Base-by-base conservation (phyloP, 768 basidiomycete genomes). In the Fibroporia radiculosa region DNA sequence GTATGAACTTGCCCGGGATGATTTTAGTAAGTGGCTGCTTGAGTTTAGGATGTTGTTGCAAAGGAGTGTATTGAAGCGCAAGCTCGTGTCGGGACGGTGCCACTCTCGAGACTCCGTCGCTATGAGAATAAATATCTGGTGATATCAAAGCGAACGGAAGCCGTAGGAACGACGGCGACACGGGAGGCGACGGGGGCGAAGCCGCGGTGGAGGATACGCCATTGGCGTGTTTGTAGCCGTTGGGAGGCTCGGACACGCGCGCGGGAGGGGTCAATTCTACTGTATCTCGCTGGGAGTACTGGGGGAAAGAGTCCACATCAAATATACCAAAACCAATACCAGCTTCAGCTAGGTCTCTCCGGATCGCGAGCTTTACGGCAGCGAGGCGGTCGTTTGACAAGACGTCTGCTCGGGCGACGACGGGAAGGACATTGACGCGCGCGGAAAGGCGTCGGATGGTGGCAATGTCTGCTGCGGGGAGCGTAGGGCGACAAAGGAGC, bases 251-350 rank as follows among this genome's bases (percentile, higher is more conserved):
- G 50, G 66, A 60, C 42, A 48, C 49, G 45, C 44, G 35, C 53
- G 50, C 53, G 36, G 51, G 40, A 23, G 52, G 52, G 32, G 45
- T 45, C 19, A 51, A 40, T 45, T 58, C 58, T 7, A 46, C 8
- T 22, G 28, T 20, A 38, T 48, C 52, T 31, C 23, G 24, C 41
- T 26, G 16, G 43, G 42, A 45, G 40, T 56, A 56, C 49, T 70
- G 67, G 60, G 74, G 70, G 53, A 69, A 74, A 52, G 64, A 67
- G 63, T 84, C 84, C 61, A 78, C 70, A 71, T 90, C 88, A 66
- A 92, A 91, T 53, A 92, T 88, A 56, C 88, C 87, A 64, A 90
- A 90, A 48, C 85, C 87, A 60, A 90, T 89, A 48, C 87, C 88
- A 38, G 84, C 83, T 52, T 84, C 82, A 31, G 86, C 86, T 36